These are phyloP conservation scores for Diaporthe ilicicola DNA, from an alignment of 2,329 filamentous ascomycete genomes.

Conservation along the genomic window DNA sequence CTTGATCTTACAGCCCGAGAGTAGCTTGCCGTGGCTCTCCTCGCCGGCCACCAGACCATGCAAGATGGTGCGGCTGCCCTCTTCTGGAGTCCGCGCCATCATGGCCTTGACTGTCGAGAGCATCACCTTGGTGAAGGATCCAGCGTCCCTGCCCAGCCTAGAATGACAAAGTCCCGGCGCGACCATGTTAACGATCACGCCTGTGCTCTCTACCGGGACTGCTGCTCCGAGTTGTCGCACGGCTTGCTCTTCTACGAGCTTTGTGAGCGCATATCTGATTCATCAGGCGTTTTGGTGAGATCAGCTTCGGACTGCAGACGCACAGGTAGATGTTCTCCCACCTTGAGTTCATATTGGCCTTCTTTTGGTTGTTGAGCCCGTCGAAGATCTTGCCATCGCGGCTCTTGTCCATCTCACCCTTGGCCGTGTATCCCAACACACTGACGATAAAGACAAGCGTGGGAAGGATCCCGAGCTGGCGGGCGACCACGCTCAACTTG, in stretches of 20 bases:
- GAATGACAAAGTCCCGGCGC: slow-evolving; percentile 17
- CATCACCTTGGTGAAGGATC: neutral
- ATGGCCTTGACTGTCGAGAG: slow-evolving; percentile 36
- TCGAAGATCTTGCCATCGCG: neutral
- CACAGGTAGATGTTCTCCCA: neutral
- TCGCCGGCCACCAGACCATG: slow-evolving; percentile 41
- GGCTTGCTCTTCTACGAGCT: neutral
- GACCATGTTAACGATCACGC: neutral
- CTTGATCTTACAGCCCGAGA: slow-evolving; percentile 43
- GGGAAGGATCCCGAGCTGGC: neutral
- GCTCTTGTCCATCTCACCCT: neutral
- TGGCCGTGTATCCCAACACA: neutral
- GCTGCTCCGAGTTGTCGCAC: neutral
- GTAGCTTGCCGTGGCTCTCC: slow-evolving; percentile 46
- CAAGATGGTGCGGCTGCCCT: slow-evolving; percentile 48
- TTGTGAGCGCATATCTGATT: neutral
- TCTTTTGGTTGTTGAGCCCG: neutral
- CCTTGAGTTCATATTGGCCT: neutral
- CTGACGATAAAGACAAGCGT: neutral
- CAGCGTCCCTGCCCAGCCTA: slow-evolving; percentile 10
- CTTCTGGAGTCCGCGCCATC: slow-evolving; percentile 54
- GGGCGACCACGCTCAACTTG: neutral
- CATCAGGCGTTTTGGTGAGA: neutral
- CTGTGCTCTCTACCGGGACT: neutral
- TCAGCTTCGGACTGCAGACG: neutral